Evolutionary conservation across 2,329 filamentous ascomycete species (phyloP).

Genomic region (Aaosphaeria pasadenensis): DNA sequence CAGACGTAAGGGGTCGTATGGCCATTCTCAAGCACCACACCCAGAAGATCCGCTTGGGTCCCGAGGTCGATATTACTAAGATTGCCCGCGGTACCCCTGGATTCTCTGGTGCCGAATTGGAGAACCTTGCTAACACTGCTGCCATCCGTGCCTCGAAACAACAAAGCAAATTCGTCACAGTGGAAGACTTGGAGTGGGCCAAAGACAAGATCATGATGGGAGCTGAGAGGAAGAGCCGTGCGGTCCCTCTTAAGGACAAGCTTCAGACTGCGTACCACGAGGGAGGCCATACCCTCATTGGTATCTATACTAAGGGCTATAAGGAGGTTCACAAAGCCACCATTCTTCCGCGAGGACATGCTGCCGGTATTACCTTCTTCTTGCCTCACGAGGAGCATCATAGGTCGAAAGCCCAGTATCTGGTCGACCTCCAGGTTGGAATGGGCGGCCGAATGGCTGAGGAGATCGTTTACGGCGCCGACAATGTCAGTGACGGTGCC

Average conservation of each 20-base stretch:
- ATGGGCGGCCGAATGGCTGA: conserved; percentile 88
- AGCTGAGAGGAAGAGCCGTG: conserved; percentile 82
- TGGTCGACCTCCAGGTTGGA: conserved; percentile 73
- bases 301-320: conserved; percentile 73
- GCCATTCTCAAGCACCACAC: conserved; percentile 93
- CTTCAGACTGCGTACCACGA: conserved; percentile 95
- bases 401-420: conserved; percentile 77
- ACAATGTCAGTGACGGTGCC: conserved; percentile 87
- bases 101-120: conserved; percentile 91
- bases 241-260: conserved; percentile 92
- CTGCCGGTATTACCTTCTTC: conserved; percentile 82
- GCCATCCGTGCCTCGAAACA: conserved; percentile 91
- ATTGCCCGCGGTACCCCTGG: conserved; percentile 87
- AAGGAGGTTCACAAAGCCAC: conserved; percentile 93
- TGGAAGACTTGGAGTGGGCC: conserved; percentile 89
- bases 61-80: conserved; percentile 77
- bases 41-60: conserved; percentile 78
- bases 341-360: conserved; percentile 84
- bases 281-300: conserved; percentile 89
- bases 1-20: conserved; percentile 89
- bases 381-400: conserved; percentile 86
- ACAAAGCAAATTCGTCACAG: conserved; percentile 71
- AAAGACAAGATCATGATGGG: conserved; percentile 99
- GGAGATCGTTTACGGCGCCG: conserved; percentile 86
- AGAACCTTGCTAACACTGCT: conserved; percentile 95